Base-by-base conservation (phyloP, 2,329 filamentous ascomycete genomes). In the Corynespora cassiicola region DNA sequence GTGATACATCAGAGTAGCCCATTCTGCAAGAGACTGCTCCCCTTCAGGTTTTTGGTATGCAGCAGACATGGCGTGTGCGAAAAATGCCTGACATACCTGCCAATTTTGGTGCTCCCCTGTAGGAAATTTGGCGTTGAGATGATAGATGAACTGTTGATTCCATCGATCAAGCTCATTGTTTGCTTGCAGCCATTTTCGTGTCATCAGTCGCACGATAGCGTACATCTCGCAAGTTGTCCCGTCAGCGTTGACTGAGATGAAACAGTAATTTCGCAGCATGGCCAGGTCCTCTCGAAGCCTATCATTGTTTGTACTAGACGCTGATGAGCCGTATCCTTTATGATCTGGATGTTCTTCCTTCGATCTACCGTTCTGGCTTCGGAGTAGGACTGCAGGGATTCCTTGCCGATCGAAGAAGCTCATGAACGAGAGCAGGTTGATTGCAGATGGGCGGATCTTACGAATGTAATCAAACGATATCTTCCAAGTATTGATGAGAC, bases 391-490 rank as follows among this genome's bases (percentile, higher is more conserved):
- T 12, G 64, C 58, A 0, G 66, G 65, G n/a, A 76, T 74, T 6
- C 60, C 68, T 42, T 75, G 65, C 10, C 60, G 55, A 34, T 77
- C 64, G 46, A 73, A 77, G 38, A 74, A 71, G 58, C 72, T 74
- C 68, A 77, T 76, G 0, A 76, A 58, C 2, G 71, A 72, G 1
- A 77, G 45, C 15, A 76, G 52, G 12, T 74, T 56, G 4, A 72
- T 62, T 7, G 74, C 74, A 6, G 58, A 42, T 5, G 17, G 40
- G 15, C 41, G 18, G 1, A 5, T 45, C 1, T 50, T 36, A 8
- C 52, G 61, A 31, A 76, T 71, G 12, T 69, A 52, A 31, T 64
- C 44, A 22, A 57, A 57, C 3, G 46, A 57, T 0, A 56, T 54
- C 27, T 67, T 61, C 66, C 64, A 74, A 2, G 67, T 72, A 0